These are phyloP conservation scores for Podospora conica DNA, from an alignment of 495 filamentous ascomycete genomes.

Conservation along the genomic window DNA sequence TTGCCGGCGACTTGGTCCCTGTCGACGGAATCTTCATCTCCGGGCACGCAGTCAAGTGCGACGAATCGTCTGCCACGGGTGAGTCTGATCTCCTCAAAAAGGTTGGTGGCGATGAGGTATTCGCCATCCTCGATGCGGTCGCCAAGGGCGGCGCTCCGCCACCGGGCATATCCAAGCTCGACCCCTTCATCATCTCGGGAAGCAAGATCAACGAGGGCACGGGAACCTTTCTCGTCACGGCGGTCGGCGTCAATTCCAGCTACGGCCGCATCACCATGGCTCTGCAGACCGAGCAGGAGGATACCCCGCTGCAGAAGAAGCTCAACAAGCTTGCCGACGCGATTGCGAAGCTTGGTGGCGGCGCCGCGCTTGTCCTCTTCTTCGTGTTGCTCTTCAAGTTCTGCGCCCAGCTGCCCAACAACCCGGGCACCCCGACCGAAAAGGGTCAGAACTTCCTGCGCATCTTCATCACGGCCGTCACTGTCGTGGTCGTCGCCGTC, in stretches of 20 bases:
- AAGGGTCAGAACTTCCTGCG: conserved; percentile 87
- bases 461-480: conserved; percentile 94
- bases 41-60: conserved; percentile 70
- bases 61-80: conserved; percentile 78
- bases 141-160: conserved; percentile 30
- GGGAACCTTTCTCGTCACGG: conserved; percentile 79
- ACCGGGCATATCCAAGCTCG: conserved; percentile 66
- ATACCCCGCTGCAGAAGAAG: conserved; percentile 88
- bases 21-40: conserved; percentile 69
- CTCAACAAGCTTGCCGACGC: conserved; percentile 81
- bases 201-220: conserved; percentile 88
- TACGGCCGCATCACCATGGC: conserved; percentile 95
- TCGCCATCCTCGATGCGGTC: conserved; percentile 60
- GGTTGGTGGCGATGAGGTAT: conserved; percentile 67
- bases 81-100: conserved; percentile 80
- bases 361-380: conserved; percentile 78
- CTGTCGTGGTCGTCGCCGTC: conserved; percentile 95
- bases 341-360: conserved; percentile 85
- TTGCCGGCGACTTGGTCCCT: conserved; percentile 67
- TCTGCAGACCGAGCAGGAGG: conserved; percentile 79
- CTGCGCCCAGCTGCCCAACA: conserved; percentile 54
- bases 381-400: conserved; percentile 89
- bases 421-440: conserved; percentile 48
- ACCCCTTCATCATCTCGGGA: conserved; percentile 92
- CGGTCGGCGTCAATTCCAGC: conserved; percentile 76